These are phyloP conservation scores for Lepidium africanum DNA, from an alignment of 345 rosid genomes.

Conservation along the genomic window DNA sequence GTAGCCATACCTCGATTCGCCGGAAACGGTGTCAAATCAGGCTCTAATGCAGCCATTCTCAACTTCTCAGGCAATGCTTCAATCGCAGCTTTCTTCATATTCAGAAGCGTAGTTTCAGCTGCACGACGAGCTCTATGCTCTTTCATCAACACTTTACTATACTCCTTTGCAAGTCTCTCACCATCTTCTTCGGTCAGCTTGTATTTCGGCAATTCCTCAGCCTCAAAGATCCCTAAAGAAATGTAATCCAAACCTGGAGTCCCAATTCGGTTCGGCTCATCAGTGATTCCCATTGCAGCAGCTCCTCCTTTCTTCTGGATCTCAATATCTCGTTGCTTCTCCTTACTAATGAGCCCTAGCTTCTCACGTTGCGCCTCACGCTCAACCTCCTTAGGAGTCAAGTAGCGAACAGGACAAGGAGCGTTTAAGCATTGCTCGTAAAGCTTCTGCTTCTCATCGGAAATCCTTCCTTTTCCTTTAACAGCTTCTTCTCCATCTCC, in stretches of 20 bases:
- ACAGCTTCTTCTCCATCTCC: constrained; percentile 22
- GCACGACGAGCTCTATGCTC: constrained; percentile 76
- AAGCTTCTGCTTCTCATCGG: constrained; percentile 45
- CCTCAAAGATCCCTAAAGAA: constrained; percentile 66
- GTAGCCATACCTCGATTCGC: constrained; percentile 72
- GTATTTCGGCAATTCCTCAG: constrained; percentile 69
- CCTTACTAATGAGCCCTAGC: constrained; percentile 76
- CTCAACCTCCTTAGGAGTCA: constrained; percentile 47
- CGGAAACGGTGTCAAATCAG: constrained; percentile 80
- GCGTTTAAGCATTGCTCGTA: constrained; percentile 73
- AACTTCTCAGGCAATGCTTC: constrained; percentile 81
- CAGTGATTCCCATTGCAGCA: constrained; percentile 58
- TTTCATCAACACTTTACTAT: constrained; percentile 80
- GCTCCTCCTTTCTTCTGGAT: constrained; percentile 74
- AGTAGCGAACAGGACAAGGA: constrained; percentile 74
- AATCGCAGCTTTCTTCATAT: constrained; percentile 71
- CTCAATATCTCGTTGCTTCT: constrained; percentile 64
- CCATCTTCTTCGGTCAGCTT: constrained; percentile 86
- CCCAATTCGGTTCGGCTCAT: constrained; percentile 68
- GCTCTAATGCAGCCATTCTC: constrained; percentile 64
- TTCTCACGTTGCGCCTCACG: constrained; percentile 84
- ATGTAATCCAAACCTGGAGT: constrained; percentile 76
- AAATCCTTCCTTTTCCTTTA: constrained; percentile 28
- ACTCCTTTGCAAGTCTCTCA: constrained; percentile 73
- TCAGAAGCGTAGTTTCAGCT: constrained; percentile 55